Conservation (phyloP, 2,329 filamentous ascomycete genomes). For the Fusarium mundagurra region DNA sequence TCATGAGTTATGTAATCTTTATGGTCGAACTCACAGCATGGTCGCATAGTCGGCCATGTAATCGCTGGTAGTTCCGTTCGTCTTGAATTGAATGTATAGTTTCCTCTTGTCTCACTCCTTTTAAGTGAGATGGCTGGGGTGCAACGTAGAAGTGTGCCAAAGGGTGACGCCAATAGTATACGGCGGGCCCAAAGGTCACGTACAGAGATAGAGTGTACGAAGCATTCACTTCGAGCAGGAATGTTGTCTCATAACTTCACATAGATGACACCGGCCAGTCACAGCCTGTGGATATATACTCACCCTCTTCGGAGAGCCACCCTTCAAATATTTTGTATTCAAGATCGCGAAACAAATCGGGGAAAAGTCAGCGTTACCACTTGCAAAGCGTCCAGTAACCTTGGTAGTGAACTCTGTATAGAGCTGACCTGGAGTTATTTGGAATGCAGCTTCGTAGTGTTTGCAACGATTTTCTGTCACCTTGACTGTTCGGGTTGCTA, state of each 20-base stretch:
- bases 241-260: neutral
- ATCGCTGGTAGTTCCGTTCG: neutral
- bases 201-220: accelerated
- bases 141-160: neutral
- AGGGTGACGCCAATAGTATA: accelerated
- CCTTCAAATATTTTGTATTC: neutral
- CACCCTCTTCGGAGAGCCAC: neutral
- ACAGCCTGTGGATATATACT: neutral
- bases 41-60: neutral
- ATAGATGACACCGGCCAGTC: neutral
- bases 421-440: neutral
- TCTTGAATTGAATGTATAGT: neutral
- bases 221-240: neutral
- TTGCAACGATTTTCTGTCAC: neutral
- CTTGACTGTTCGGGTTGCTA: accelerated
- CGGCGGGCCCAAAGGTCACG: accelerated
- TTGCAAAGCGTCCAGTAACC: neutral
- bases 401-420: neutral
- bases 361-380: neutral
- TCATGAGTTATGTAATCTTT: neutral
- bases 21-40: neutral
- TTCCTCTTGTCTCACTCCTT: neutral
- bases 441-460: neutral
- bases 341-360: neutral
- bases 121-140: neutral